Evolutionary conservation across 139 green algal species (phyloP), one percentile per base, ranked within the genome.

Genomic region (Ulvella scutata): DNA sequence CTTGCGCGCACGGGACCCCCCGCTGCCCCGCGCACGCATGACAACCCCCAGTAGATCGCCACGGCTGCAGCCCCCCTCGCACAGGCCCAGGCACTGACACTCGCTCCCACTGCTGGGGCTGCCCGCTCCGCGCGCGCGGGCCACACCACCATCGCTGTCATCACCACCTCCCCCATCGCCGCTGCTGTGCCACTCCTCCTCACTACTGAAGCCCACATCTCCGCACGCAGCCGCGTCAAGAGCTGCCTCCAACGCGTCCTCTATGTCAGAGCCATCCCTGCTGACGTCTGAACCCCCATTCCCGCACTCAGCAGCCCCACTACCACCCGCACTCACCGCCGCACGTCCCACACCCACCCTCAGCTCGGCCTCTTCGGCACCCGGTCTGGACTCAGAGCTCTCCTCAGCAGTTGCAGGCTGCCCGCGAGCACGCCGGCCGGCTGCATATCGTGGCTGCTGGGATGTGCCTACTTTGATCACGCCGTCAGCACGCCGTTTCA

Each of bases 141-240:
- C 59, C 38, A 75, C 75, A n/a, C 80, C 61, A 0, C 59, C 77
- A 40, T 80, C 78, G 72, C 76, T 73, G 28, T 81, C 80, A 34
- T 80, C 79, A n/a, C 72, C 62, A 23, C 43, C 39, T n/a, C 59
- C 72, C 2, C 36, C 73, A 26, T 60, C 72, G 29, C 72, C 79
- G 28, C 43, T 72, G 2, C 79, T 44, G 3, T 77, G 62, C 20
- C 83, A 79, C 28, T 76, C 74, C 10, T 34, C 2, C 10, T 44
- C 76, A 3, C 4, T 29, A 21, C n/a, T 35, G 1, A 40, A 75
- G 6, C n/a, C 38, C 4, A 61, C 51, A 3, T 79, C 79, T 0
- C 73, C 73, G n/a, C 82, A 72, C 2, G 76, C 76, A 31, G 73
- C 78, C 4, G 76, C 67, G 6, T 83, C 82, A 26, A 87, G 76